Conservation (phyloP, 257 asterid species). For the Gentiana dahurica region DNA sequence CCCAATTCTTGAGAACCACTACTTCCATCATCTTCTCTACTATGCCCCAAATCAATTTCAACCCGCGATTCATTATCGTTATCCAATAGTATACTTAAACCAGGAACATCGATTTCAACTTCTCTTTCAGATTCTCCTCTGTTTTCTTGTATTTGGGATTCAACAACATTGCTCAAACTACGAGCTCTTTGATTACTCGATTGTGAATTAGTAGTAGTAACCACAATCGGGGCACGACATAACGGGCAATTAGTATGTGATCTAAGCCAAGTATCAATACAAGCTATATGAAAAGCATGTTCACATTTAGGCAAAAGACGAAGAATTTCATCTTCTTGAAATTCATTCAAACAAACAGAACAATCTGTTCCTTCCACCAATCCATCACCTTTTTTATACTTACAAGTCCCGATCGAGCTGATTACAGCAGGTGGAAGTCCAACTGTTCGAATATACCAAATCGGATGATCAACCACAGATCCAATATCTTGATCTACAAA, state of each 20-base stretch:
- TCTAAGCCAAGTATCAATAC: conserved; percentile 84
- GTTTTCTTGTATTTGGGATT: conserved; percentile 16
- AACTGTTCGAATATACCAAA: conserved; percentile 67
- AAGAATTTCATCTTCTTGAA: conserved; percentile 55
- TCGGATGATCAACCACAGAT: conserved; percentile 54
- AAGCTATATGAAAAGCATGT: conserved; percentile 72
- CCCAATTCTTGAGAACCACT: conserved; percentile 16
- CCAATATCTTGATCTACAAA: conserved; percentile 39
- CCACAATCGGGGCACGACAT: conserved; percentile 59
- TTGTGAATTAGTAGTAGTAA: not conserved
- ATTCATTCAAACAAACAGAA: conserved; percentile 69
- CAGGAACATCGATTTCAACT: conserved; percentile 8
- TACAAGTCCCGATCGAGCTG: conserved; percentile 44
- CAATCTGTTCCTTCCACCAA: conserved; percentile 60
- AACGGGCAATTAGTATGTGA: conserved; percentile 77
- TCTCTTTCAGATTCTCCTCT: conserved; percentile 8
- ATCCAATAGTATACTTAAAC: conserved; percentile 14
- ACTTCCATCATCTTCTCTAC: conserved; percentile 8
- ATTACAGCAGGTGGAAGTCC: conserved; percentile 64
- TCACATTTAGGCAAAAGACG: conserved; percentile 63
- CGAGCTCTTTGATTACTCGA: conserved; percentile 6
- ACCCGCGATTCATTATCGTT: conserved; percentile 13
- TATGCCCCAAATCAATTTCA: conserved; percentile 3
- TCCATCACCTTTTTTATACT: conserved; percentile 49
- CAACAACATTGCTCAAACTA: conserved; percentile 19